Conservation (phyloP, 202 grass and related monocot genomes). For the Digitaria exilis region DNA sequence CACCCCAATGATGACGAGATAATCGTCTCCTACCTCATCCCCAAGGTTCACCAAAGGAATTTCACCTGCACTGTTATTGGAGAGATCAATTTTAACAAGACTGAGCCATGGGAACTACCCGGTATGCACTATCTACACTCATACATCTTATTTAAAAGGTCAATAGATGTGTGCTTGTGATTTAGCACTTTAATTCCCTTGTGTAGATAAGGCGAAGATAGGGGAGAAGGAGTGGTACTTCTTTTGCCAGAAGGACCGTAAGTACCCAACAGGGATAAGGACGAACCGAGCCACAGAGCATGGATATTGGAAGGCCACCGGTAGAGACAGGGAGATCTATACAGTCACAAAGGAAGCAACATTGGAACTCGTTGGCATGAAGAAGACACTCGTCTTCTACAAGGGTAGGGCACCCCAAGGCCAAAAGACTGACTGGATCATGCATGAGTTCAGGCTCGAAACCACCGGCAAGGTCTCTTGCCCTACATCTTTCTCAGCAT, state of each 20-base stretch:
- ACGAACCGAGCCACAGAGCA: slow-evolving; percentile 64
- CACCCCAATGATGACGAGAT: slow-evolving; percentile 57
- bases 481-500: neutral
- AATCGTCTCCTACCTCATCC: slow-evolving; percentile 45
- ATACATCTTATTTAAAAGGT: neutral
- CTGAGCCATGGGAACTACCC: slow-evolving; percentile 26
- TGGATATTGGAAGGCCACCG: slow-evolving; percentile 79
- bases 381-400: slow-evolving; percentile 93
- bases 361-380: slow-evolving; percentile 57
- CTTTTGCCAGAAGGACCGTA: slow-evolving; percentile 65
- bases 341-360: neutral
- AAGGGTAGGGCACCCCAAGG: slow-evolving; percentile 62
- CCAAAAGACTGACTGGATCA: slow-evolving; percentile 80
- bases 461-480: neutral
- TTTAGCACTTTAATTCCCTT: slow-evolving; percentile 19
- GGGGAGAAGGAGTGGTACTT: slow-evolving; percentile 84
- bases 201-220: slow-evolving; percentile 69
- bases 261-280: slow-evolving; percentile 69
- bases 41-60: slow-evolving; percentile 32
- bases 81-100: slow-evolving; percentile 51
- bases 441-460: slow-evolving; percentile 77
- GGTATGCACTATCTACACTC: neutral
- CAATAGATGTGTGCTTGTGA: neutral
- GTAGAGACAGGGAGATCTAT: slow-evolving; percentile 69
- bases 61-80: slow-evolving; percentile 29